Evolutionary conservation across 352 stramenopile species (phyloP).

Genomic region (Globisporangium abappressorium): DNA sequence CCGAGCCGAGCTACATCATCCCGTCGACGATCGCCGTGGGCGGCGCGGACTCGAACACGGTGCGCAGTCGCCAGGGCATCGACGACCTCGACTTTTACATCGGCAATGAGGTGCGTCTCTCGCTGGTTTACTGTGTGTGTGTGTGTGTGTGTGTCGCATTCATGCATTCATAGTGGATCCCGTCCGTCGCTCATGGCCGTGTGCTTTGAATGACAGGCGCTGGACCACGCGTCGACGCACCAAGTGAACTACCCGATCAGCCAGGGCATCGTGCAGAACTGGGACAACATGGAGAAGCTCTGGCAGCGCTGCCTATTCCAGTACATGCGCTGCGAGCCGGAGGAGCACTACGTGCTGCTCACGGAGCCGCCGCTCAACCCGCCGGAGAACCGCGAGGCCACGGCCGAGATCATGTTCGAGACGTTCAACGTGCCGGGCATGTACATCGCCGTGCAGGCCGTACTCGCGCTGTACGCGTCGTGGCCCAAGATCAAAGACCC

Average conservation of each 20-base stretch:
- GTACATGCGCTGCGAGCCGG: constrained; percentile 91
- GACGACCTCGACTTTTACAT: constrained; percentile 97
- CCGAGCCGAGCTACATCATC: constrained; percentile 94
- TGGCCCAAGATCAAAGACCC: constrained; percentile 90
- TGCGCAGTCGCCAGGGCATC: constrained; percentile 87
- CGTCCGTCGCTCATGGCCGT: neutral
- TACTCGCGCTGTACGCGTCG: constrained; percentile 92
- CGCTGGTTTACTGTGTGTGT: neutral
- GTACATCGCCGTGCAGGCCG: constrained; percentile 95
- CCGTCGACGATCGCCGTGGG: constrained; percentile 91
- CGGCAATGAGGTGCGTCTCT: constrained; percentile 68
- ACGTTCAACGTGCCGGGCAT: constrained; percentile 94
- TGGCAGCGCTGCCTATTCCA: constrained; percentile 93
- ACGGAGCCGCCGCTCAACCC: constrained; percentile 93
- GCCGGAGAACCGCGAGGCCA: constrained; percentile 94
- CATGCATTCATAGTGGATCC: neutral
- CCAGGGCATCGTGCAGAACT: constrained; percentile 92
- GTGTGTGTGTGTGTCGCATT: neutral
- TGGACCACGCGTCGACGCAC: constrained; percentile 88
- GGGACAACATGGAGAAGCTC: constrained; percentile 95
- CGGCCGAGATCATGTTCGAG: constrained; percentile 96
- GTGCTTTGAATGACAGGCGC: constrained; percentile 31
- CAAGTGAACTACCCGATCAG: constrained; percentile 90
- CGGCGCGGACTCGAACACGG: constrained; percentile 54
- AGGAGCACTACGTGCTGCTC: constrained; percentile 91